Conservation (phyloP, 768 basidiomycete species). For the Kwoniella sp. region DNA sequence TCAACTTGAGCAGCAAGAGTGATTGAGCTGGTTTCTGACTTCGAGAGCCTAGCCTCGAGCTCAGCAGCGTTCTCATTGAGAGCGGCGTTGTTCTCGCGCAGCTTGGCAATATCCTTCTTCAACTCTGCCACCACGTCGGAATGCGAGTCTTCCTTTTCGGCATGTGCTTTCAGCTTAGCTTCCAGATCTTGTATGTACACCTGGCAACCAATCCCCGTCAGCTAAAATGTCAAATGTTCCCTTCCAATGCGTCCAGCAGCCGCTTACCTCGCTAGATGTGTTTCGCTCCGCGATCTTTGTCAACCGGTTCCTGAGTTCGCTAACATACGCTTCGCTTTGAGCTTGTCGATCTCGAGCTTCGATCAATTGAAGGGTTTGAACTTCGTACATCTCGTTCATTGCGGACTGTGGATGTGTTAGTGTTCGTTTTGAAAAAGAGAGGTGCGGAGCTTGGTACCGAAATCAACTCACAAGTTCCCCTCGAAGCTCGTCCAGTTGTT, state of each 20-base stretch:
- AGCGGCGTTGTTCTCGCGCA: constrained; percentile 73
- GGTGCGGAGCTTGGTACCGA: too few species aligned
- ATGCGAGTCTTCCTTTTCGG: constrained; percentile 75
- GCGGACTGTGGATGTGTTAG: too few species aligned
- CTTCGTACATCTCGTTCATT: constrained; percentile 88
- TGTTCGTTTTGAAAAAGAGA: too few species aligned
- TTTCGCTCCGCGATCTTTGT: constrained; percentile 85
- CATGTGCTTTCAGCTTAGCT: constrained; percentile 80
- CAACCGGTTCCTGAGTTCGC: constrained; percentile 77
- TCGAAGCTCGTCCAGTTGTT: constrained; percentile 44
- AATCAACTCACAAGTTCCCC: constrained; percentile 33
- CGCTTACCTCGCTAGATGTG: constrained; percentile 80
- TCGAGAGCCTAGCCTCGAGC: constrained; percentile 74
- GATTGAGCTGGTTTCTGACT: constrained; percentile 58
- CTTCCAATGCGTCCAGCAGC: constrained; percentile 10
- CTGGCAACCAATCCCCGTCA: constrained; percentile 57
- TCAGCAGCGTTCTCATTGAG: constrained; percentile 80
- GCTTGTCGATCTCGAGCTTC: constrained; percentile 56
- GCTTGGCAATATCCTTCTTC: constrained; percentile 75
- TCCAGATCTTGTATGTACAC: constrained; percentile 92
- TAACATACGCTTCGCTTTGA: constrained; percentile 80
- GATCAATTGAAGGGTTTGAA: constrained; percentile 79
- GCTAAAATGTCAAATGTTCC: constrained; percentile 17
- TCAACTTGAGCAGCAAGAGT: constrained; percentile 72
- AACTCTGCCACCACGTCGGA: constrained; percentile 80